These are phyloP conservation scores for Nakazawaea peltata DNA, from an alignment of 805 yeast genomes.

Conservation along the genomic window DNA sequence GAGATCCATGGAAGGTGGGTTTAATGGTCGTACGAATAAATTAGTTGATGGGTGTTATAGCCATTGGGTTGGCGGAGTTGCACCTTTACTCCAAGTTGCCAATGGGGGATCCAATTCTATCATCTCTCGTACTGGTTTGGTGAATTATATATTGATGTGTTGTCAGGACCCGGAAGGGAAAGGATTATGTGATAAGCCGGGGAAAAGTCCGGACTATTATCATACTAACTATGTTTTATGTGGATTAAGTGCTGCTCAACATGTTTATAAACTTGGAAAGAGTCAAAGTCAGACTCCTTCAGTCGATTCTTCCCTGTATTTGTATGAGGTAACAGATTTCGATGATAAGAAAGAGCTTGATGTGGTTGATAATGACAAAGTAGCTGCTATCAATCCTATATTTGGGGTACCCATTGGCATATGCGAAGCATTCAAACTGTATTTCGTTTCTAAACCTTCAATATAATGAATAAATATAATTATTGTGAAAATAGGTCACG, in stretches of 20 bases:
- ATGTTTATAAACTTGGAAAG: constrained; percentile 23
- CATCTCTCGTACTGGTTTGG: constrained; percentile 50
- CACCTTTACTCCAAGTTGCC: constrained; percentile 54
- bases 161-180: constrained; percentile 59
- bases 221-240: constrained; percentile 81
- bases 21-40: constrained; percentile 86
- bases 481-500: no score
- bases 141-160: constrained; percentile 63
- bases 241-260: constrained; percentile 62
- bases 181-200: constrained; percentile 88
- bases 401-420: constrained; percentile 46
- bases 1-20: constrained; percentile 69
- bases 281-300: background rate
- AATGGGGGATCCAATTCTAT: constrained; percentile 20
- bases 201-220: constrained; percentile 71
- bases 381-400: constrained; percentile 42
- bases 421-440: no score
- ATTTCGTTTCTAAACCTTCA: no score
- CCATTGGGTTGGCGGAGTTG: constrained; percentile 87
- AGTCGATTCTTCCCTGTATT: constrained; percentile 18
- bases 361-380: constrained; percentile 5
- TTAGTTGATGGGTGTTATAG: constrained; percentile 94
- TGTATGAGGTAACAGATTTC: constrained; percentile 13
- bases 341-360: background rate
- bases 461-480: no score